Conservation (phyloP, 257 asterid species). For the Fraxinus pennsylvanica region DNA sequence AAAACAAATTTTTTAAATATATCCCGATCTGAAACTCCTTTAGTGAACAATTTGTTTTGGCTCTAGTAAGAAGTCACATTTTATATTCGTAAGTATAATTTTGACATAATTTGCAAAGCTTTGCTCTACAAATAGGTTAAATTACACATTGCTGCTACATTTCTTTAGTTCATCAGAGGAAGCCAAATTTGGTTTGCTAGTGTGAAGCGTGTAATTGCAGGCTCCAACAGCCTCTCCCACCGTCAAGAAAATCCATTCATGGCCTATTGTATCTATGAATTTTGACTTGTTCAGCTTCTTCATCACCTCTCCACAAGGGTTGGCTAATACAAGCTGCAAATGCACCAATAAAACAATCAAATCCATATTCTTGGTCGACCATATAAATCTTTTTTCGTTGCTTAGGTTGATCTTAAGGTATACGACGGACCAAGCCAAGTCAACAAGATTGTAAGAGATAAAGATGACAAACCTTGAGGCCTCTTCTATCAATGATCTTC, state of each 20-base stretch:
- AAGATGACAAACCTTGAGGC: slow-evolving; percentile 57
- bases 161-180: slow-evolving; percentile 31
- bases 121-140: not conserved
- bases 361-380: not conserved
- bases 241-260: slow-evolving; percentile 82
- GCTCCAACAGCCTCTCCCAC: slow-evolving; percentile 94
- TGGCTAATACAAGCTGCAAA: slow-evolving; percentile 69
- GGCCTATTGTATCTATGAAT: slow-evolving; percentile 65
- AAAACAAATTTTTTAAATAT: no score
- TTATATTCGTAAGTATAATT: not conserved
- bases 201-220: slow-evolving; percentile 75
- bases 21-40: no score
- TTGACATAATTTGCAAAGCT: not conserved
- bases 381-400: not conserved
- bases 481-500: slow-evolving; percentile 72
- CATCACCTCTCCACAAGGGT: slow-evolving; percentile 86
- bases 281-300: slow-evolving; percentile 86
- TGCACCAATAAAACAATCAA: not conserved
- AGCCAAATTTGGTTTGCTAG: slow-evolving; percentile 41
- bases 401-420: no score
- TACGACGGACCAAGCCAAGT: no score
- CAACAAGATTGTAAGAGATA: not conserved
- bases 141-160: slow-evolving; percentile 55
- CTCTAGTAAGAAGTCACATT: not conserved
- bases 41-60: not conserved